A percentile compares a stretch with the other conserved stretches of the same genome.
These are phyloP conservation scores for Ascochyta clinopodiicola DNA, from an alignment of 2,329 filamentous ascomycete genomes.

Conservation along the genomic window DNA sequence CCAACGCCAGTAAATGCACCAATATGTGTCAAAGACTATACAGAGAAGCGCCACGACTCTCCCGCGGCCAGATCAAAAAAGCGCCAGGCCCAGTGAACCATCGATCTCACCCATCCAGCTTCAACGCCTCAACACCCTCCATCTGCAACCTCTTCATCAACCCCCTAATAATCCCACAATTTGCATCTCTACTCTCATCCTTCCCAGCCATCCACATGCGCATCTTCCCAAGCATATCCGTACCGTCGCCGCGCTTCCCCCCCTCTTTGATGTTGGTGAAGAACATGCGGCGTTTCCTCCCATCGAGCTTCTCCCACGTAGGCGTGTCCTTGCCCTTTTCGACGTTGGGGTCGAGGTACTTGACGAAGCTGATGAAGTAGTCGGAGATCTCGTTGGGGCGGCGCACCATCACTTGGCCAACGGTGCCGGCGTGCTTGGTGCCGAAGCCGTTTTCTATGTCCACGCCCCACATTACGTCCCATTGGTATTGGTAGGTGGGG, in stretches of 20 bases:
- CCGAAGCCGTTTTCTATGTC: slow-evolving; percentile 42
- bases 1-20: slow-evolving; percentile 11
- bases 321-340: slow-evolving; percentile 25
- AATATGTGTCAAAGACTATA: neutral
- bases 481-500: slow-evolving; percentile 43
- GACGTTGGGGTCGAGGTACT: slow-evolving; percentile 40
- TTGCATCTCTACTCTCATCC: slow-evolving; percentile 28
- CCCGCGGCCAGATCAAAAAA: neutral
- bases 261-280: slow-evolving; percentile 42
- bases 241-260: slow-evolving; percentile 27
- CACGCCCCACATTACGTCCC: slow-evolving; percentile 42
- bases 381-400: slow-evolving; percentile 38
- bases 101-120: slow-evolving; percentile 11
- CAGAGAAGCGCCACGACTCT: neutral
- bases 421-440: slow-evolving; percentile 43
- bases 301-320: slow-evolving; percentile 34
- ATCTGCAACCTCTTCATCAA: slow-evolving; percentile 39
- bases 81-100: no score
- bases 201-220: slow-evolving; percentile 29
- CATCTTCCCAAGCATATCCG: slow-evolving; percentile 30
- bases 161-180: slow-evolving; percentile 26
- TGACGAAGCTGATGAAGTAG: slow-evolving; percentile 44
- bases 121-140: slow-evolving; percentile 27
- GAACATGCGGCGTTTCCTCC: slow-evolving; percentile 31
- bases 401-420: slow-evolving; percentile 42